Base-by-base conservation (phyloP, 352 stramenopile genomes). In the Aphanomyces cochlioides region DNA sequence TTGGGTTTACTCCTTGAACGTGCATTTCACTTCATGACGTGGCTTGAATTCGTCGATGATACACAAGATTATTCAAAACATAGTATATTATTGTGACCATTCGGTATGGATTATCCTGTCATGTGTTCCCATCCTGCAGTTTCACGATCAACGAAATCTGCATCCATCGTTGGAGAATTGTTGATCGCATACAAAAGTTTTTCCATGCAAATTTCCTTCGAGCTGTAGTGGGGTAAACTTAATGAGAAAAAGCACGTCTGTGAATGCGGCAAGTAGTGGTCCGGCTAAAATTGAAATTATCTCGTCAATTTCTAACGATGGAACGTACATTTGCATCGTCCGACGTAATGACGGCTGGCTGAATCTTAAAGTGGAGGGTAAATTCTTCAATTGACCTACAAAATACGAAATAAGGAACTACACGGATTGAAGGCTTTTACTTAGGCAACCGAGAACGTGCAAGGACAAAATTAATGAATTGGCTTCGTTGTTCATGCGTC, bases 381-480 rank as follows among this genome's bases (percentile, higher is more conserved):
- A 96, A 97, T 63, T 96, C 90, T 56, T 79, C 83, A n/a, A 89
- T 79, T 58, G 83, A 90, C 45, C 63, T 69, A 34, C 3, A 17
- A 66, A 8, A 12, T 63, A 36, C 13, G 50, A 13, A 19, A 21
- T 54, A 47, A 66, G 17, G 8, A 17, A 21, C 13, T 19, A 12
- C 2, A 66, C 8, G 7, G 34, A 36, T 48, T 10, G 34, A 59
- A 7, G 13, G 10, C 6, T n/a, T 57, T 36, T 67, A 69, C 63
- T 82, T 72, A 17, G 91, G 91, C 43, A 97, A 77, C 47, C 87
- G 79, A 66, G 84, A 93, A 37, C 89, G 79, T 53, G 88, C 92
- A 77, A 85, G 94, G 7, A 95, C 90, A 83, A 97, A 98, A 73
- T 94, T 87, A 15, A 97, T 71, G 69, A 97, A 97, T 10, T 74